A percentile compares a stretch with the other conserved stretches of the same genome.
Evolutionary conservation across 805 yeast species (phyloP).

Genomic region (Saccharomycopsis sp.): DNA sequence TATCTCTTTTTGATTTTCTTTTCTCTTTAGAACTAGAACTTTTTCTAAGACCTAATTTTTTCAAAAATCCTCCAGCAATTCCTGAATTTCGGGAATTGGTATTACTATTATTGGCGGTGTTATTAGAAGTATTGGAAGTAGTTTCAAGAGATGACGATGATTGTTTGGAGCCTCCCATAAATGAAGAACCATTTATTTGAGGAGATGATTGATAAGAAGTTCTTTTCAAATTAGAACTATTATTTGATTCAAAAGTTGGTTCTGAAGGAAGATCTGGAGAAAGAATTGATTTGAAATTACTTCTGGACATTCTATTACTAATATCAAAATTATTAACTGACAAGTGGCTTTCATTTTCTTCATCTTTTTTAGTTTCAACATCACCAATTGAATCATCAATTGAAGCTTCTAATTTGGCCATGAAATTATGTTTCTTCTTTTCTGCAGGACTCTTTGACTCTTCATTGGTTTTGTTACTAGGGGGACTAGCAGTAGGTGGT

Average conservation of each 20-base stretch:
- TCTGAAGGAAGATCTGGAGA: neutral
- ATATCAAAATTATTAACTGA: neutral
- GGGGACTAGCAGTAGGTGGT: slow-evolving; percentile 3
- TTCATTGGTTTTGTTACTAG: neutral
- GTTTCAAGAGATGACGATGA: neutral
- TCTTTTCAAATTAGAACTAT: neutral
- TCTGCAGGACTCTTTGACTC: neutral
- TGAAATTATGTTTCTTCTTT: slow-evolving; percentile 11
- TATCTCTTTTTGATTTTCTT: slow-evolving; percentile 1
- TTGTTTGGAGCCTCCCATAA: neutral
- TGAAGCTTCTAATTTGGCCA: slow-evolving; percentile 17
- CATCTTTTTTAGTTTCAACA: neutral
- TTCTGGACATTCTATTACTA: slow-evolving; percentile 6
- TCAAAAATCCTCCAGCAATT: slow-evolving; percentile 16
- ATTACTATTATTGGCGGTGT: neutral
- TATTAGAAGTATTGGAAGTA: slow-evolving; percentile 2
- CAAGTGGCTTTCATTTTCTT: neutral
- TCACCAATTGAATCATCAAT: slow-evolving; percentile 16
- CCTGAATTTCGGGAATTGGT: slow-evolving; percentile 6
- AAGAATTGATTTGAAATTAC: slow-evolving; percentile 8
- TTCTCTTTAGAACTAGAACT: neutral
- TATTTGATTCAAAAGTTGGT: neutral
- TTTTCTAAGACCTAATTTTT: slow-evolving; percentile 16
- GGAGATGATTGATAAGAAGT: neutral
- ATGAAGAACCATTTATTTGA: too few relatives aligned